A percentile compares a stretch with the other conserved stretches of the same genome.
These are phyloP conservation scores for Acer campestre DNA, from an alignment of 345 rosid species.

Conservation along the genomic window DNA sequence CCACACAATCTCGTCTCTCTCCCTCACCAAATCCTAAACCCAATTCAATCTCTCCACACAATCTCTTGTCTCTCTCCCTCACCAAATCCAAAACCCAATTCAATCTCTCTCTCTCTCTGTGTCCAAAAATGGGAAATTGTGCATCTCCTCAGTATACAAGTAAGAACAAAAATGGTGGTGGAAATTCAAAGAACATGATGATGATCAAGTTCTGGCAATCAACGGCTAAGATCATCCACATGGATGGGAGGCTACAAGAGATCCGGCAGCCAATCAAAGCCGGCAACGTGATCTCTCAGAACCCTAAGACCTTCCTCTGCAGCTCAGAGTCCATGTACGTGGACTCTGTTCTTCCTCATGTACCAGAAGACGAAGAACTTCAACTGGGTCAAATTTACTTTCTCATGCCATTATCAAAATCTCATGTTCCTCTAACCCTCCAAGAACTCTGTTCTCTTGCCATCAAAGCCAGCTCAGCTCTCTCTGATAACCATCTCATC, in stretches of 20 bases:
- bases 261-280: conserved; percentile 39
- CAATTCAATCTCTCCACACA: not conserved
- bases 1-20: not conserved
- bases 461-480: conserved; percentile 40
- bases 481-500: conserved; percentile 12
- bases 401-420: conserved; percentile 44
- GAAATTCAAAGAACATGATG: not conserved
- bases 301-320: conserved; percentile 47
- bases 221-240: conserved; percentile 39
- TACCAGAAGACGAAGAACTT: conserved; percentile 39
- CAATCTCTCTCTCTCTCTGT: not conserved
- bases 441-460: conserved; percentile 48
- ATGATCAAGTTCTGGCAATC: conserved; percentile 10
- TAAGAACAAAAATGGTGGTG: not conserved
- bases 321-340: conserved; percentile 45
- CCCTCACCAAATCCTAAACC: not conserved
- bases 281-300: conserved; percentile 28
- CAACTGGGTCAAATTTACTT: conserved; percentile 49
- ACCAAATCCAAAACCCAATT: not conserved
- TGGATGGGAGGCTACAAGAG: conserved; percentile 43
- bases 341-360: conserved; percentile 23
- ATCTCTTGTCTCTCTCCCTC: not conserved
- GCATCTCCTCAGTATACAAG: conserved; percentile 28
- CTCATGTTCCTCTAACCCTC: conserved; percentile 32
- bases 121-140: conserved; percentile 50